Evolutionary conservation across 331 rosid genomes (phyloP), one percentile per base, ranked within the genome.

Genomic region (Arachis monticola): DNA sequence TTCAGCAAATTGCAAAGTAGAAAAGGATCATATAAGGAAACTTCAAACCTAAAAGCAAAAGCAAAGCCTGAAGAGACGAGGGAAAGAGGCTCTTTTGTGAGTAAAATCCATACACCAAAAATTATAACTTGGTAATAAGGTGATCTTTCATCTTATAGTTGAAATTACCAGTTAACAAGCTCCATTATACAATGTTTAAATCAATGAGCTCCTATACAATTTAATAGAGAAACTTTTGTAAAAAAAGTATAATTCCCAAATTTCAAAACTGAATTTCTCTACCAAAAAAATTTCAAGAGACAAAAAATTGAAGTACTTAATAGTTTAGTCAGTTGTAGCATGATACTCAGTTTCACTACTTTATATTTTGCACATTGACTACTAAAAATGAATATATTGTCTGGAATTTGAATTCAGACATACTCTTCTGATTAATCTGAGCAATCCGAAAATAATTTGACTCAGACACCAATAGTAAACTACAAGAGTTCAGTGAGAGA

Each of bases 291-390:
- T 32, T 74, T 60, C 2, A 67, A 61, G 60, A 73, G 75, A 60
- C 6, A 65, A 42, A 61, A 51, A 30, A 44, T 67, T 73, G 44
- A 74, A 68, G 66, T 51, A 59, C 60, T 22, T 32, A 59, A 42
- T 9, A 32, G 41, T 44, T 60, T 74, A 35, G 8, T 46, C 73
- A 1, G 30, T 44, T 14, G 48, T 72, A 5, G 41, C 8, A 3
- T 12, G 47, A 66, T 22, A 66, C 42, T 79, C 60, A 52, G 45
- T 53, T 66, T 44, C 68, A 50, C 9, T 60, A 61, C 11, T 55
- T 40, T 5, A 55, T 53, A 74, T 55, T 67, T 17, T 53, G 14
- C 55, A 53, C 44, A 74, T 44, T 53, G 45, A 31, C 45, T 2
- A 59, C 31, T 35, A 10, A 2, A 12, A 40, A 5, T 11, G 38